Evolutionary conservation across 768 basidiomycete genomes (phyloP).

Genomic region (Macrolepiota albuminosa): DNA sequence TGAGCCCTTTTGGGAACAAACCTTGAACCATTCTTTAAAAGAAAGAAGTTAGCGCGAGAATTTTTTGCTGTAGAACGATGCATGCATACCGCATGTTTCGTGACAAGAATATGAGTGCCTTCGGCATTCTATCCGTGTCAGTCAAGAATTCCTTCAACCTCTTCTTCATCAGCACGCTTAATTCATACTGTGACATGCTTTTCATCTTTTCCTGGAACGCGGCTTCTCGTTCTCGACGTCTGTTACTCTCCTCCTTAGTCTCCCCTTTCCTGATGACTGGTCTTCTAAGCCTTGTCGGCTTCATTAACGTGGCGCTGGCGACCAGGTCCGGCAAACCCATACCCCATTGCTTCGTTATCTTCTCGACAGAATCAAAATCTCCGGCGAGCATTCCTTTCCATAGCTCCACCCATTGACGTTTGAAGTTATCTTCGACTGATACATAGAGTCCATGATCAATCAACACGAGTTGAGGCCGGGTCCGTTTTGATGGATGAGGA

Average conservation of each 20-base stretch:
- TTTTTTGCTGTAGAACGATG: neutral
- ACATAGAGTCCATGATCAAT: constrained; percentile 95
- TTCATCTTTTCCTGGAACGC: constrained; percentile 21
- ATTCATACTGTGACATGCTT: constrained; percentile 60
- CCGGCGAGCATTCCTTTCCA: constrained; percentile 65
- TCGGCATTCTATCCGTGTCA: constrained; percentile 78
- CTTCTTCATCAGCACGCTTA: constrained; percentile 63
- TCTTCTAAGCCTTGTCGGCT: constrained; percentile 44
- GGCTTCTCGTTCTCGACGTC: constrained; percentile 14
- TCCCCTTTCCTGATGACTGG: constrained; percentile 17
- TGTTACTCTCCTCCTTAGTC: constrained; percentile 15
- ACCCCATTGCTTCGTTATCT: constrained; percentile 58
- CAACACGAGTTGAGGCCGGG: constrained; percentile 63
- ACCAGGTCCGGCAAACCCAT: constrained; percentile 67
- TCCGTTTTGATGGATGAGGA: constrained; percentile 42
- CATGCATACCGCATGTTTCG: constrained; percentile 62
- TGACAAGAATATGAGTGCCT: constrained; percentile 69
- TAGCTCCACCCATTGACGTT: constrained; percentile 68
- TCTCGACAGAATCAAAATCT: constrained; percentile 48
- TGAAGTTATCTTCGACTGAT: constrained; percentile 59
- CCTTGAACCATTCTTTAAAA: constrained; percentile 44
- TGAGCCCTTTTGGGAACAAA: constrained; percentile 10
- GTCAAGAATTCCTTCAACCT: constrained; percentile 59
- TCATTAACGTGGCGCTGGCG: constrained; percentile 69
- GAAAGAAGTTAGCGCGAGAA: neutral